These are phyloP conservation scores for Xylariaceae sp. DNA, from an alignment of 2,329 filamentous ascomycete genomes.

Conservation along the genomic window DNA sequence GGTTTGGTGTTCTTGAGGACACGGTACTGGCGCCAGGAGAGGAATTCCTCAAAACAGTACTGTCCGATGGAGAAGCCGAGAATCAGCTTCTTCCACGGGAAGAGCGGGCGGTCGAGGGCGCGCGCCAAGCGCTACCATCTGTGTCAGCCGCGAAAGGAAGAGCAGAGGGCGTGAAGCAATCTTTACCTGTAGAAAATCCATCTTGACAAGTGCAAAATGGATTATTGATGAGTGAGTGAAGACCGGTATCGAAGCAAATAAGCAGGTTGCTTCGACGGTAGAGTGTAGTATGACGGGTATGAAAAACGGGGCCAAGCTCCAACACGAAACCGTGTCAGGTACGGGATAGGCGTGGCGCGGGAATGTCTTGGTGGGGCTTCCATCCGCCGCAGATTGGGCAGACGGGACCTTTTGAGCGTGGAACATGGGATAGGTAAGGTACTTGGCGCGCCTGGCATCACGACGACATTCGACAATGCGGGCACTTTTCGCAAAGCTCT, in stretches of 20 bases:
- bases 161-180: background rate
- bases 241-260: background rate
- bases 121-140: slow-evolving; percentile 66
- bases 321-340: slow-evolving; percentile 25
- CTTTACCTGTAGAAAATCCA: slow-evolving; percentile 37
- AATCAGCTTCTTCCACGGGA: slow-evolving; percentile 97
- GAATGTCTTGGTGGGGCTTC: too few species aligned
- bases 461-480: too few species aligned
- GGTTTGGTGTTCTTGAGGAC: slow-evolving; percentile 76
- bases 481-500: too few species aligned
- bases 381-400: too few species aligned
- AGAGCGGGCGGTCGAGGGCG: slow-evolving; percentile 84
- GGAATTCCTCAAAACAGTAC: slow-evolving; percentile 84
- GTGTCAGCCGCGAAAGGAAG: slow-evolving; percentile 6
- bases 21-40: slow-evolving; percentile 86
- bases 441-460: too few species aligned
- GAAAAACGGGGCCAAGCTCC: slow-evolving; percentile 5
- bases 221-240: slow-evolving; percentile 16
- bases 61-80: slow-evolving; percentile 91
- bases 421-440: too few species aligned
- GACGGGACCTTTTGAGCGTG: too few species aligned
- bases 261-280: too few species aligned
- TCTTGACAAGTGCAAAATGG: slow-evolving; percentile 19
- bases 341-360: too few species aligned
- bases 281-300: slow-evolving; percentile 10